Evolutionary conservation across 1,139 yeast species (phyloP).

Genomic region (Saccharomyces hybrid): DNA sequence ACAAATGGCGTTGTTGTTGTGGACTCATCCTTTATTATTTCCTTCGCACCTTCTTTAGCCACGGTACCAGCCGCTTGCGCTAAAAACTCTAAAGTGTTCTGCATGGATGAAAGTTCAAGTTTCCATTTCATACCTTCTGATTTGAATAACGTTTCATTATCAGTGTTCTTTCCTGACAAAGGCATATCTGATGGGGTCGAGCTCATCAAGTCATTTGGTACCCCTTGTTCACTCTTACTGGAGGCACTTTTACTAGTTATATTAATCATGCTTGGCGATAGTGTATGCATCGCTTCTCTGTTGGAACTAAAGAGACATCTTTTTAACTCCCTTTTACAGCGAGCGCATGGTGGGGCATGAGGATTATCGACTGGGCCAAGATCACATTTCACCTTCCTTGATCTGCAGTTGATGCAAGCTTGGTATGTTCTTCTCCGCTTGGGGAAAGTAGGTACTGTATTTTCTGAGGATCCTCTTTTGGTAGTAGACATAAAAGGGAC

Average conservation of each 20-base stretch:
- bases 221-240: not conserved
- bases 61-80: slow-evolving; percentile 70
- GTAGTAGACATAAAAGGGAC: not conserved
- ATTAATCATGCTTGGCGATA: not conserved
- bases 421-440: slow-evolving; percentile 52
- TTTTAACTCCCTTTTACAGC: slow-evolving; percentile 73
- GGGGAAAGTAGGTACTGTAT: not conserved
- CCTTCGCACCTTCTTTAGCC: slow-evolving; percentile 59
- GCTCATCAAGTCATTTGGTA: not conserved
- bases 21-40: slow-evolving; percentile 51
- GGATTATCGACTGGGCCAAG: slow-evolving; percentile 71
- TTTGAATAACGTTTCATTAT: not conserved
- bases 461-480: not conserved
- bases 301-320: slow-evolving; percentile 69
- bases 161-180: not conserved
- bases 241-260: not conserved
- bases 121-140: slow-evolving; percentile 29
- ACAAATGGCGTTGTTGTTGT: not conserved
- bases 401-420: slow-evolving; percentile 79
- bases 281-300: slow-evolving; percentile 3
- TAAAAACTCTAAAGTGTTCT: slow-evolving; percentile 60
- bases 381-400: slow-evolving; percentile 78
- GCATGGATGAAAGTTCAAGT: slow-evolving; percentile 40
- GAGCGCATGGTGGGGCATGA: slow-evolving; percentile 71
- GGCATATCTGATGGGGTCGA: not conserved